These are phyloP conservation scores for Eutypa lata DNA, from an alignment of 2,329 filamentous ascomycete genomes.

Conservation along the genomic window DNA sequence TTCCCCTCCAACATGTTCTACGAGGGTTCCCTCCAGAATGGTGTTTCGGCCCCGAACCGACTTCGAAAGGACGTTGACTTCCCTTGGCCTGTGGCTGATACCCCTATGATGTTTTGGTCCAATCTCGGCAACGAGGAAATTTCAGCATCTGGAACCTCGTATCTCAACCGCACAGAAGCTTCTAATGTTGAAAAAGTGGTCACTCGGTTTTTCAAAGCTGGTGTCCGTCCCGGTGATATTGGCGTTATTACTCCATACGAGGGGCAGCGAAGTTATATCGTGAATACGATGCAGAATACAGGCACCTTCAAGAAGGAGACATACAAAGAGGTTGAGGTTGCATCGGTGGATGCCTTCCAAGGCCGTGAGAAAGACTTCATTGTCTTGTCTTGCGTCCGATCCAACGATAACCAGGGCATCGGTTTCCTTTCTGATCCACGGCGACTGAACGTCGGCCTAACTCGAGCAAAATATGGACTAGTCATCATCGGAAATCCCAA, in stretches of 20 bases:
- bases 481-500: constrained; percentile 98
- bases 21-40: constrained; percentile 94
- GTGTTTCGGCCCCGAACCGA: constrained; percentile 84
- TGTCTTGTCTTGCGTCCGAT: constrained; percentile 93
- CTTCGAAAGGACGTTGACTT: constrained; percentile 94
- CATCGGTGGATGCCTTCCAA: constrained; percentile 97
- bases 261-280: constrained; percentile 95
- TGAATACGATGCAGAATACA: constrained; percentile 98
- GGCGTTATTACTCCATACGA: constrained; percentile 99
- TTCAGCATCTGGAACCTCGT: constrained; percentile 94
- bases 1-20: constrained; percentile 99
- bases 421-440: constrained; percentile 97
- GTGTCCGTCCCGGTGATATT: constrained; percentile 89
- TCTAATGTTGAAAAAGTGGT: constrained; percentile 98
- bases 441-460: constrained; percentile 94
- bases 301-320: constrained; percentile 97
- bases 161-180: constrained; percentile 95
- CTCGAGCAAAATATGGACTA: constrained; percentile 92
- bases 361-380: constrained; percentile 99
- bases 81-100: constrained; percentile 91
- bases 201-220: constrained; percentile 97
- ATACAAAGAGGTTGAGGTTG: constrained; percentile 98
- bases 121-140: constrained; percentile 98
- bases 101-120: constrained; percentile 99
- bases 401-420: constrained; percentile 98